Evolutionary conservation across 1,284 basidiomycete species (phyloP), one percentile per base, ranked within the genome.

Genomic region (Trichosporon faecale): DNA sequence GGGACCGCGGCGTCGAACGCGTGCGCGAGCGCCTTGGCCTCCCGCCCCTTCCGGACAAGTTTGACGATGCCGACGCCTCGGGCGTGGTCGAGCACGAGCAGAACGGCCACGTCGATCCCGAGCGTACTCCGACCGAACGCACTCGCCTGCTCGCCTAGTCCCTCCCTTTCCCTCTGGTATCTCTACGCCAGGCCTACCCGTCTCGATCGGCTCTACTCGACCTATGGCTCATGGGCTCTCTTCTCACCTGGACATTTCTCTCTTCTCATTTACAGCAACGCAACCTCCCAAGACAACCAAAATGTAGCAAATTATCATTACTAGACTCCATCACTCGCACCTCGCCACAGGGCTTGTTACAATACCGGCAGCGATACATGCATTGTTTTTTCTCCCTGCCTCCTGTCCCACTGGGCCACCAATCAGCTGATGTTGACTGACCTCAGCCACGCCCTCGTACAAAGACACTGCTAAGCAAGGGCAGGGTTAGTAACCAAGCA

Each of bases 1-100:
- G 85, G 85, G 76, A 76, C 2, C 69, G 76, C 52, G 83, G 82
- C 11, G 83, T 84, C 25, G 78, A 81, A 71, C 80, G 76, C 72
- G 85, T 82, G 1, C 74, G 82, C 64, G 79, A 79, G 60, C 73
- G 83, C 27, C 71, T 85, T 46, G 83, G 83, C 7, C 68, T 73
- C 14, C 25, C 49, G n/a, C 66, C 66, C 29, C 68, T 73, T 16
- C 68, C 68, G 6, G 46, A 46, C 66, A 71, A 73, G 68, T 69
- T 66, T 21, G 66, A 60, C 35, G 72, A 71, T 64, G 65, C 68
- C 12, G 64, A 61, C 35, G 66, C 52, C 61, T 40, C 46, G 33
- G 37, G 25, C 35, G 52, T 57, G 33, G 63, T 57, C 52, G 52
- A 29, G 40, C 61, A 57, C 11, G 29, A 46, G 18, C 4, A 16